These are phyloP conservation scores for Amphibolis antarctica DNA, from an alignment of 106 monocot species.

Conservation along the genomic window DNA sequence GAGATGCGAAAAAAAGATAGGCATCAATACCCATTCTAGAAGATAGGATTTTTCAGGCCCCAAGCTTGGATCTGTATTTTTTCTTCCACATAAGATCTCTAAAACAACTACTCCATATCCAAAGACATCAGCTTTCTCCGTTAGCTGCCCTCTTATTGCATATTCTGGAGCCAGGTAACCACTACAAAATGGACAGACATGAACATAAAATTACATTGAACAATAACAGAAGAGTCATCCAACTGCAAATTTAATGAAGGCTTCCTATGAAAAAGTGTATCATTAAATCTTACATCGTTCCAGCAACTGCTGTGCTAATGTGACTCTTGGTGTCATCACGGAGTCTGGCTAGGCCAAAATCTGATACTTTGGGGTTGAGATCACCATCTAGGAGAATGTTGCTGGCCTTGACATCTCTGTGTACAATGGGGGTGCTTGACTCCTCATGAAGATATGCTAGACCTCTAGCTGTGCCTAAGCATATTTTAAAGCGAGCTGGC, in stretches of 20 bases:
- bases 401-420: conserved; percentile 27
- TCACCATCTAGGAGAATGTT: conserved; percentile 60
- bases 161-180: conserved; percentile 82
- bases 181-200: too few species aligned
- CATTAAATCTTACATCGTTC: too few species aligned
- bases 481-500: too few species aligned
- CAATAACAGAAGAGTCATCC: too few species aligned
- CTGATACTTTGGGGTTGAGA: conserved; percentile 22
- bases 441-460: conserved; percentile 21
- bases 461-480: background rate
- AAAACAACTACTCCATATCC: conserved; percentile 71
- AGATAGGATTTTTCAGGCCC: conserved; percentile 51
- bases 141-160: conserved; percentile 86
- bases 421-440: conserved; percentile 20
- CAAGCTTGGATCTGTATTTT: conserved; percentile 37
- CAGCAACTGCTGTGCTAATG: too few species aligned
- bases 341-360: conserved; percentile 50
- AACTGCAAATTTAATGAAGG: too few species aligned
- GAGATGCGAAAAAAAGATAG: background rate
- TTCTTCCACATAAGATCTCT: conserved; percentile 59
- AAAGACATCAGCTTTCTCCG: conserved; percentile 89
- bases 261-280: too few species aligned
- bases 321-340: conserved; percentile 20
- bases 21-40: conserved; percentile 67
- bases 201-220: too few species aligned